Percentiles rank a stretch among this genome's conserved stretches.
These are phyloP conservation scores for Onygena corvina DNA, from an alignment of 2,329 filamentous ascomycete species.

Conservation along the genomic window DNA sequence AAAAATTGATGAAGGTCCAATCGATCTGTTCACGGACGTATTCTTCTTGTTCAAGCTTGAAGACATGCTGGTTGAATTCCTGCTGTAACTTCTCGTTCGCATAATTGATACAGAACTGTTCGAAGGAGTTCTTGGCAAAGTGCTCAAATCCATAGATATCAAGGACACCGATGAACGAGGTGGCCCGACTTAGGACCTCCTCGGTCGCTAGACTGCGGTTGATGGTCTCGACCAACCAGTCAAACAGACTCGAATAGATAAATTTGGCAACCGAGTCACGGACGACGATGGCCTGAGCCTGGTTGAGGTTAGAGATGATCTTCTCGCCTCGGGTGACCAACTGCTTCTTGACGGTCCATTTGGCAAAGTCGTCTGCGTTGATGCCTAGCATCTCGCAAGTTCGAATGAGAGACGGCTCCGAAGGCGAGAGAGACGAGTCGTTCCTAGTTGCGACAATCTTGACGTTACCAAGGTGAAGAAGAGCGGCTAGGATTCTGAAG, in stretches of 20 bases:
- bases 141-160: conserved; percentile 99
- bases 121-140: conserved; percentile 98
- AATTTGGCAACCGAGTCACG: conserved; percentile 97
- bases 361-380: conserved; percentile 72
- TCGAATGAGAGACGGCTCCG: conserved; percentile 68
- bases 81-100: conserved; percentile 98
- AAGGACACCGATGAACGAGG: conserved; percentile 89
- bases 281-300: conserved; percentile 86
- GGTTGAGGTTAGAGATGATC: conserved; percentile 88
- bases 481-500: conserved; percentile 77
- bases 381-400: conserved; percentile 82
- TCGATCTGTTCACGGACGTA: conserved; percentile 94
- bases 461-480: conserved; percentile 90
- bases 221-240: conserved; percentile 97
- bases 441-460: conserved; percentile 85
- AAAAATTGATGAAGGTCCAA: conserved; percentile 99
- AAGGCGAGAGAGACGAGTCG: conserved; percentile 68
- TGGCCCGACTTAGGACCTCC: conserved; percentile 67
- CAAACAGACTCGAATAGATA: conserved; percentile 95
- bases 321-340: conserved; percentile 92
- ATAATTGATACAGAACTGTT: conserved; percentile 99
- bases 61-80: conserved; percentile 98
- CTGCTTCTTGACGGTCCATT: conserved; percentile 99
- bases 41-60: conserved; percentile 97
- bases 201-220: conserved; percentile 83